These are phyloP conservation scores for Penicillium bialowiezense DNA, from an alignment of 495 filamentous ascomycete genomes.

Conservation along the genomic window DNA sequence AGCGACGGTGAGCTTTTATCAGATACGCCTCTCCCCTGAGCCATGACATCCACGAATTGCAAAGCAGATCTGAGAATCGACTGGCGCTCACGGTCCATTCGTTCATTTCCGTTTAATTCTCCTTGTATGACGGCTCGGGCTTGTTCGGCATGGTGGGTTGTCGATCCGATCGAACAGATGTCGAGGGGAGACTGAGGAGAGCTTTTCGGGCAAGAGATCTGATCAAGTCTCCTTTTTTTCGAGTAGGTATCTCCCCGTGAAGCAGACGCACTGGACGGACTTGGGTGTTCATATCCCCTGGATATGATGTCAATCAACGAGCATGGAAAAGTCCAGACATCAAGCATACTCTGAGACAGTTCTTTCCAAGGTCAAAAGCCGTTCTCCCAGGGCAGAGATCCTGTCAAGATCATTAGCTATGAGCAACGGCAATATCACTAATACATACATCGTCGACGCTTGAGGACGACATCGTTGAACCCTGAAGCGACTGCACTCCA, in stretches of 20 bases:
- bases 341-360: constrained; percentile 11
- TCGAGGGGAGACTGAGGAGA: constrained; percentile 8
- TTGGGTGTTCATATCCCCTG: background rate
- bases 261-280: background rate
- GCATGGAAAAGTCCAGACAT: background rate
- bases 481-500: constrained; percentile 20
- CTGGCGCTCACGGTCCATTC: constrained; percentile 19
- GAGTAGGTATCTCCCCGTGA: background rate
- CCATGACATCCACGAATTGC: constrained; percentile 21
- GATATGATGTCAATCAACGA: background rate
- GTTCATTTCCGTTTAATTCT: constrained; percentile 20
- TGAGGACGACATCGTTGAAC: constrained; percentile 10
- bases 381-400: constrained; percentile 11
- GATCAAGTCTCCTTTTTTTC: constrained; percentile 11
- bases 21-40: constrained; percentile 4
- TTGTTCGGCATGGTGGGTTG: constrained; percentile 27
- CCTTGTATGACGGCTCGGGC: constrained; percentile 22
- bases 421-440: background rate
- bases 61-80: constrained; percentile 22
- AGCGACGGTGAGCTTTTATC: constrained; percentile 1
- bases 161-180: constrained; percentile 2
- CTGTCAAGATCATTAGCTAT: background rate
- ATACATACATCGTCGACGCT: constrained; percentile 12
- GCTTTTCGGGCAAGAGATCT: background rate
- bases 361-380: constrained; percentile 13